phyloP scores from a whole-genome alignment of 1,284 basidiomycete species.

The Ceratobasidium sp. region DNA sequence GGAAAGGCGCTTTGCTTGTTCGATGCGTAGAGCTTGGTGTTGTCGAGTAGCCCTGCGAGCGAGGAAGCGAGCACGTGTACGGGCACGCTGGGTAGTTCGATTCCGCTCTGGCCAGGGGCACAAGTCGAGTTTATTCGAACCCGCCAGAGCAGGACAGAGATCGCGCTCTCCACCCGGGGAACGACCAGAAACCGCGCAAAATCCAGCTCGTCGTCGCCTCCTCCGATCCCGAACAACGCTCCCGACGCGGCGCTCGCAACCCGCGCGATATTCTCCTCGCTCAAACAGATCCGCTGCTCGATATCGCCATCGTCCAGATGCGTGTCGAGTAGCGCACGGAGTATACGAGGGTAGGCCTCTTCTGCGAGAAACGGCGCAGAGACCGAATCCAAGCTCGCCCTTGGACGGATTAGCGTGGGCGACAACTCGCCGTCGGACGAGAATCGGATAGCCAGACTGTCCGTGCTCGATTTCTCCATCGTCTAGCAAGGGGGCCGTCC shows the following conservation, averaged over 20 bases:
- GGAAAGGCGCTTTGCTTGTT: constrained; percentile 24
- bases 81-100: constrained; percentile 32
- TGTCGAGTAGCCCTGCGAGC: constrained; percentile 39
- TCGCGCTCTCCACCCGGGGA: constrained; percentile 41
- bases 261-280: constrained; percentile 39
- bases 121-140: constrained; percentile 41
- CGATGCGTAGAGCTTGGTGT: constrained; percentile 44
- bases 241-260: constrained; percentile 31
- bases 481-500: not conserved
- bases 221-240: constrained; percentile 24
- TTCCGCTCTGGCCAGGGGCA: constrained; percentile 19
- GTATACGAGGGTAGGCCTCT: constrained; percentile 42
- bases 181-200: constrained; percentile 42
- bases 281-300: constrained; percentile 24
- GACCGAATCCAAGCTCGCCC: constrained; percentile 13
- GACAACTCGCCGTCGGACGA: constrained; percentile 20
- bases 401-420: not conserved
- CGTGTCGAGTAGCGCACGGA: constrained; percentile 22
- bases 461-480: constrained; percentile 30
- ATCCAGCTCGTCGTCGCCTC: not conserved
- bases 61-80: constrained; percentile 35
- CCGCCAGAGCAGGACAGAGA: constrained; percentile 42
- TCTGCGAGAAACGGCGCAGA: constrained; percentile 37
- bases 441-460: constrained; percentile 23
- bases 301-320: constrained; percentile 21